Base-by-base conservation (phyloP, 164 flowering plant genomes). In the Aristolochia californica region DNA sequence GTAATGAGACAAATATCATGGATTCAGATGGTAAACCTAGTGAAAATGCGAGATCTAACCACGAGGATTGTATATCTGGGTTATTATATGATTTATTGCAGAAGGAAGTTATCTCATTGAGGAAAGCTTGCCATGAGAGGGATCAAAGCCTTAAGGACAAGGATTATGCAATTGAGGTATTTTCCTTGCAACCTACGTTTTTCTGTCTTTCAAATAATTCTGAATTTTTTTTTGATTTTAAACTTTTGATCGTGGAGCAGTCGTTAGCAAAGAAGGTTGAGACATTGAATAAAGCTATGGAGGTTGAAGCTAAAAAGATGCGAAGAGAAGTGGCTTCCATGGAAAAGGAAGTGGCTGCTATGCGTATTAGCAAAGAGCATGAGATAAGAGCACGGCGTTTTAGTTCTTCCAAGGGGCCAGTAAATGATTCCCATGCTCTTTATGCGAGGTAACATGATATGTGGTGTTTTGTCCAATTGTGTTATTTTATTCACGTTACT, bases 211-310 rank as follows among this genome's bases (percentile, higher is more conserved):
- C 13, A 20, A 11, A 12, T 52, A 14, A 52, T 22, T 23, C 12
- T 25, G 22, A 13, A 24, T 10, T 52, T 12, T 52, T n/a, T 5
- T 4, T 11, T 52, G 55, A 24, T 23, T 20, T 52, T 5, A 48
- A n/a, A 48, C 7, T 12, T 44, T 49, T 49, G 54, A 9, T 48
- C 40, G 55, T 59, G 14, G 21, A 56, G 53, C 78, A 85, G 91
- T 80, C 81, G 86, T 69, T 83, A 57, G 80, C 81, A 8, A 85
- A 75, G 72, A 85, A 85, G 66, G 88, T 83, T 4, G 91, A 83
- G 53, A 83, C 84, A 21, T 63, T 85, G 60, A 80, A 67, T 61
- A 85, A 78, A 68, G 86, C 88, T 27, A 85, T 85, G 86, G 91
- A 76, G 66, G 78, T 79, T 44, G 91, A 85, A 71, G 72, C 83